Evolutionary conservation across 1,284 basidiomycete species (phyloP).

Genomic region (Pholiota adiposa): DNA sequence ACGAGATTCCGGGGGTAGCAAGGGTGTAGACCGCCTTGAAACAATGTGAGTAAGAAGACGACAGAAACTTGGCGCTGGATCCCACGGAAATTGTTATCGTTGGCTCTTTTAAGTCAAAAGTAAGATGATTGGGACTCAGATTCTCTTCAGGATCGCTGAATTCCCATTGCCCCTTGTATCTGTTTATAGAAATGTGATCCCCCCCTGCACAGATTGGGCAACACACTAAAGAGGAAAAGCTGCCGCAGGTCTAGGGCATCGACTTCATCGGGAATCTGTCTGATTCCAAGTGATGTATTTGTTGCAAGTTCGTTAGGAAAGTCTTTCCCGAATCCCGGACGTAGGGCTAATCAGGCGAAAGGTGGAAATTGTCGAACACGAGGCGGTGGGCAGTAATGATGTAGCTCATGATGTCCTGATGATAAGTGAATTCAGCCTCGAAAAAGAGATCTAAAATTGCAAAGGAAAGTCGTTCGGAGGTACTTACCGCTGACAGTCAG

Average conservation of each 20-base stretch:
- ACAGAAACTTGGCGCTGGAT: conserved; percentile 23
- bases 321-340: neutral
- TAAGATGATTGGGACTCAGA: conserved; percentile 20
- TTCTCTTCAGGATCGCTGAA: conserved; percentile 34
- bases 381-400: conserved; percentile 21
- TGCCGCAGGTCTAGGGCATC: conserved; percentile 11
- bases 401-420: conserved; percentile 12
- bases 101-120: conserved; percentile 26
- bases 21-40: neutral
- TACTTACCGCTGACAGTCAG: conserved; percentile 1
- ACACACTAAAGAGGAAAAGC: conserved; percentile 22
- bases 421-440: conserved; percentile 7
- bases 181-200: conserved; percentile 28
- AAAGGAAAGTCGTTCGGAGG: neutral
- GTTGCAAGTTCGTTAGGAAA: neutral
- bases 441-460: conserved; percentile 11
- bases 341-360: conserved; percentile 11
- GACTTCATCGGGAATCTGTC: conserved; percentile 18
- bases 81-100: conserved; percentile 24
- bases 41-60: conserved; percentile 10
- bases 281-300: conserved; percentile 10
- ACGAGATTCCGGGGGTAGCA: conserved; percentile 1
- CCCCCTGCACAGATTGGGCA: conserved; percentile 20
- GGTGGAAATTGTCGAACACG: conserved; percentile 20
- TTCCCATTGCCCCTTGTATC: conserved; percentile 23